These are phyloP conservation scores for Amniculicola lignicola DNA, from an alignment of 495 filamentous ascomycete species.

Conservation along the genomic window DNA sequence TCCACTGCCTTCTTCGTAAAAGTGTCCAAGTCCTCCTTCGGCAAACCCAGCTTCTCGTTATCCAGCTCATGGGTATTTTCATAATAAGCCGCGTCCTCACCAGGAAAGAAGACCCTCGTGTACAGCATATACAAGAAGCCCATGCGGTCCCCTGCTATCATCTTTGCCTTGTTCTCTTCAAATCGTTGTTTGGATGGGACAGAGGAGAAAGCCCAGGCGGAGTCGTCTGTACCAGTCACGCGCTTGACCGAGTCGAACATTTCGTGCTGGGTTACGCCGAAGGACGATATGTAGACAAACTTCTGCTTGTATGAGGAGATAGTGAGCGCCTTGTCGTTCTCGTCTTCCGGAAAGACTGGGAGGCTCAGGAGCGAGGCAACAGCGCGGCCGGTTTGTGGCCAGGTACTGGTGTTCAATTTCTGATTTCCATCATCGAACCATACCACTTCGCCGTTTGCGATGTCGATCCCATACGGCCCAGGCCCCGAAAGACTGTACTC, in stretches of 20 bases:
- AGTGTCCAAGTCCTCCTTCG: constrained; percentile 60
- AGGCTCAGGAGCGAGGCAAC: constrained; percentile 44
- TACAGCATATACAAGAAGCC: constrained; percentile 57
- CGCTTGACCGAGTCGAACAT: constrained; percentile 50
- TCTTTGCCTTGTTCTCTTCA: constrained; percentile 40
- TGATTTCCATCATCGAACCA: constrained; percentile 31
- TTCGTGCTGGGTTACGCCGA: constrained; percentile 47
- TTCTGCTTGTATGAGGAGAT: constrained; percentile 41
- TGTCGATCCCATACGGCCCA: constrained; percentile 30
- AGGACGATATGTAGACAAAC: constrained; percentile 44
- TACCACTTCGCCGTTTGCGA: constrained; percentile 13
- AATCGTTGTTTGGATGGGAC: constrained; percentile 47
- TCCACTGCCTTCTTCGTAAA: constrained; percentile 45
- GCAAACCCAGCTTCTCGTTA: constrained; percentile 54
- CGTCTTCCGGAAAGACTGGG: constrained; percentile 47
- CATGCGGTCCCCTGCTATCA: constrained; percentile 45
- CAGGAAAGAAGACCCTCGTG: constrained; percentile 50
- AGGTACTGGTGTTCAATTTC: constrained; percentile 42
- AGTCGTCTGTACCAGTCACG: constrained; percentile 51
- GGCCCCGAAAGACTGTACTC: constrained; percentile 35
- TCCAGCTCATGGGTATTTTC: constrained; percentile 41
- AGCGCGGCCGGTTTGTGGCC: constrained; percentile 44
- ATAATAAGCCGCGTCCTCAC: constrained; percentile 44
- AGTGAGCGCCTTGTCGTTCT: constrained; percentile 37
- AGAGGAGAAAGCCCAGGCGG: constrained; percentile 56